Conservation (phyloP, 2,329 filamentous ascomycete species). For the Pyrenophora tritici-repentis region DNA sequence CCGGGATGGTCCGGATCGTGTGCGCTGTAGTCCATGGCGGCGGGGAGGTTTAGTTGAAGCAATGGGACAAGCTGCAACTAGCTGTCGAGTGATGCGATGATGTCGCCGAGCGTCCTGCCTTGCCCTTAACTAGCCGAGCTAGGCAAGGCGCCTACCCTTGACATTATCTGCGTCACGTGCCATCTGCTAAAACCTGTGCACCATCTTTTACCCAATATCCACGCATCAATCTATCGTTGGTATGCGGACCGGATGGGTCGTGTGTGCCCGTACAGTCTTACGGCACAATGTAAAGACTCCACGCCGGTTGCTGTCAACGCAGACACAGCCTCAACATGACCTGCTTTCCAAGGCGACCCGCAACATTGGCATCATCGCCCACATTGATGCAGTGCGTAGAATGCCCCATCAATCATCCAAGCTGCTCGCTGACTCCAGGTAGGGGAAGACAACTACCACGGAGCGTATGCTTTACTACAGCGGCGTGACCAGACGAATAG, state of each 20-base stretch:
- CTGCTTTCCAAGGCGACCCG: conserved; percentile 72
- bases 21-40: conserved; percentile 68
- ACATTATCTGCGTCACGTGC: conserved; percentile 36
- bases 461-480: conserved; percentile 99
- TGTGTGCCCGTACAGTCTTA: conserved; percentile 41
- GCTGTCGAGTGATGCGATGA: conserved; percentile 26
- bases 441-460: conserved; percentile 96
- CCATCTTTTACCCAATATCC: background rate
- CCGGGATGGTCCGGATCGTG: conserved; percentile 63
- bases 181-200: conserved; percentile 3
- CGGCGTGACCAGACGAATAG: conserved; percentile 83
- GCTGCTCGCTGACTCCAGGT: conserved; percentile 4
- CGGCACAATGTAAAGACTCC: conserved; percentile 38
- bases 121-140: conserved; percentile 31
- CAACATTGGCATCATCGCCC: conserved; percentile 98
- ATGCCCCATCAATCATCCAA: background rate
- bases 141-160: conserved; percentile 32
- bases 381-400: conserved; percentile 82
- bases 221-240: conserved; percentile 25
- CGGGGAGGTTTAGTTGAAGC: conserved; percentile 28
- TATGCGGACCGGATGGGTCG: conserved; percentile 44
- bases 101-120: conserved; percentile 17
- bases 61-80: conserved; percentile 21
- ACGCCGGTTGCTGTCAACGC: conserved; percentile 38
- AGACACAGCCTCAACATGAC: conserved; percentile 24